Evolutionary conservation across 495 filamentous ascomycete genomes (phyloP).

Genomic region (Cercophora samala): DNA sequence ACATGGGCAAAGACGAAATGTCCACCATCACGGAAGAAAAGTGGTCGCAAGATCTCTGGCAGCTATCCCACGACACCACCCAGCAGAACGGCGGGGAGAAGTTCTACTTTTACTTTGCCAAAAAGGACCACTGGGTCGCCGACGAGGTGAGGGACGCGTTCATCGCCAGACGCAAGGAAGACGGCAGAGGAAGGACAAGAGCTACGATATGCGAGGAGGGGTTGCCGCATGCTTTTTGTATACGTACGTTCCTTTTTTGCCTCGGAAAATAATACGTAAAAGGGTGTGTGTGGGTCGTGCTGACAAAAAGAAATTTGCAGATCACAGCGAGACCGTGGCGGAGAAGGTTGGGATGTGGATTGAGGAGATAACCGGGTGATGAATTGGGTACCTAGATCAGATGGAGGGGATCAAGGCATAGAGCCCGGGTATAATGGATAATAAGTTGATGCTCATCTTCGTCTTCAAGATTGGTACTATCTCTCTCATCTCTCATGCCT

Average conservation of each 20-base stretch:
- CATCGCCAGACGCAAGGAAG: constrained; percentile 46
- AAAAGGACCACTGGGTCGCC: constrained; percentile 79
- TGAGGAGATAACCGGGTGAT: constrained; percentile 43
- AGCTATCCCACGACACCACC: constrained; percentile 44
- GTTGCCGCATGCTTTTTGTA: constrained; percentile 78
- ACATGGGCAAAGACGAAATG: constrained; percentile 66
- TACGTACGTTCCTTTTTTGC: constrained; percentile 68
- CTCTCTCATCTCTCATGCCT: no score
- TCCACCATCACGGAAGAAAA: constrained; percentile 65
- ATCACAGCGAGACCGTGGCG: constrained; percentile 62
- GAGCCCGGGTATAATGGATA: no score
- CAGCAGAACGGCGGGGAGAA: constrained; percentile 34
- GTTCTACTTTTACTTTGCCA: constrained; percentile 77
- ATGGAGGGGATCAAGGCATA: no score
- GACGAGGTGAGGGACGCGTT: constrained; percentile 70
- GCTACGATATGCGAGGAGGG: constrained; percentile 72
- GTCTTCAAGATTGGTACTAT: no score
- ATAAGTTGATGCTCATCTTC: no score
- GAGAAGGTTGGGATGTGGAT: constrained; percentile 63
- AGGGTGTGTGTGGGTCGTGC: no score
- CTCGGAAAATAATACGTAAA: no score
- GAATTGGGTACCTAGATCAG: no score
- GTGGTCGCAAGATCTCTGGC: constrained; percentile 84
- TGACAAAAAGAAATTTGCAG: constrained; percentile 29
- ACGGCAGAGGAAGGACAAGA: constrained; percentile 48